Conservation (phyloP, 2,329 filamentous ascomycete species). For the Hypoxylon sp. region DNA sequence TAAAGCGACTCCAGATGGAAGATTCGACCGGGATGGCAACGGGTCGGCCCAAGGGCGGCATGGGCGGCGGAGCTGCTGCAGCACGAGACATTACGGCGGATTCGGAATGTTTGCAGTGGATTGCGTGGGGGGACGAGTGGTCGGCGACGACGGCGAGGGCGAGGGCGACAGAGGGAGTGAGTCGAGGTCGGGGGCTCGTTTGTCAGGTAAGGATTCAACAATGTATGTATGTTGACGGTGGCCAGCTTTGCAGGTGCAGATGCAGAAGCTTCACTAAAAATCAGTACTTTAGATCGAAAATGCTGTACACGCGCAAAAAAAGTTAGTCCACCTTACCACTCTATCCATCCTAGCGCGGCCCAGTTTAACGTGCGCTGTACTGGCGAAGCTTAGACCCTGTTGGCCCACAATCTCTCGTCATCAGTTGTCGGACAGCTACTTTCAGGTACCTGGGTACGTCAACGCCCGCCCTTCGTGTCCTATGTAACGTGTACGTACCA, state of each 20-base stretch:
- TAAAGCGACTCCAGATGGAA: slow-evolving; percentile 87
- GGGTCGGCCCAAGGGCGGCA: slow-evolving; percentile 62
- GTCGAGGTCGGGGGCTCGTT: slow-evolving; percentile 16
- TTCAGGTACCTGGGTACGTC: neutral
- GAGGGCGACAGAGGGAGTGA: slow-evolving; percentile 4
- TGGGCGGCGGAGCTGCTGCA: slow-evolving; percentile 63
- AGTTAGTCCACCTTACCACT: slow-evolving; percentile 19
- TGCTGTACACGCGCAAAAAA: slow-evolving; percentile 29
- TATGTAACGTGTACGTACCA: slow-evolving; percentile 34
- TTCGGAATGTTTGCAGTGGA: slow-evolving; percentile 18
- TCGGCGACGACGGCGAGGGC: neutral
- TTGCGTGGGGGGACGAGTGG: slow-evolving; percentile 4
- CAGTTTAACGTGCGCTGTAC: slow-evolving; percentile 39
- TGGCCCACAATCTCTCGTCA: slow-evolving; percentile 43
- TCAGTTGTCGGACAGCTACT: slow-evolving; percentile 17
- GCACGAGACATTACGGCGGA: slow-evolving; percentile 55
- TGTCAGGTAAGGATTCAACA: slow-evolving; percentile 5
- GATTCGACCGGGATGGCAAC: slow-evolving; percentile 68
- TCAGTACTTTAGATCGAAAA: slow-evolving; percentile 25
- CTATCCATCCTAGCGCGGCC: slow-evolving; percentile 26
- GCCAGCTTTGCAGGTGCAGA: slow-evolving; percentile 8
- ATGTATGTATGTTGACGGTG: neutral
- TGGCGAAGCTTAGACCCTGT: slow-evolving; percentile 32
- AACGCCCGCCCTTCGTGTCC: neutral
- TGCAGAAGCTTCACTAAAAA: slow-evolving; percentile 31